Evolutionary conservation across 139 green algal genomes (phyloP).

Genomic region (Haematococcus lacustris): DNA sequence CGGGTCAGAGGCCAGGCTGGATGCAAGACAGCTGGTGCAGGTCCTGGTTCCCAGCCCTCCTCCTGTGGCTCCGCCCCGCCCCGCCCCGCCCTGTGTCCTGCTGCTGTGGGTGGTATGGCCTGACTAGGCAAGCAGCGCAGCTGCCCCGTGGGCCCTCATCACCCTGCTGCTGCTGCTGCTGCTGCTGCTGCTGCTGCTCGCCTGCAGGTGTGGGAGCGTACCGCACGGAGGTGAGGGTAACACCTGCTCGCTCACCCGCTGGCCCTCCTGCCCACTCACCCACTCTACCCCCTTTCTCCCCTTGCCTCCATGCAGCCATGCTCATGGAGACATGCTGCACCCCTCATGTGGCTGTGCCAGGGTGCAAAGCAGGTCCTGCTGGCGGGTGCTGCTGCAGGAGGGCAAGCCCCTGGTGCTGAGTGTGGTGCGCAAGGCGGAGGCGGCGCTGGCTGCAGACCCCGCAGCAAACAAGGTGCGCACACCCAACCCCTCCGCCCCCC

Average conservation of each 20-base stretch:
- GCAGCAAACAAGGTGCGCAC: conserved; percentile 62
- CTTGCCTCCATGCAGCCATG: neutral
- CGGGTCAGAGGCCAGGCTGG: too few species aligned
- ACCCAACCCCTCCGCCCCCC: too few species aligned
- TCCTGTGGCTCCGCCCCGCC: too few species aligned
- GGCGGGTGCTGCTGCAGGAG: conserved; percentile 29
- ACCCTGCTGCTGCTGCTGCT: conserved; percentile 52
- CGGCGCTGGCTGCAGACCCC: conserved; percentile 45
- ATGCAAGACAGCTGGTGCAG: too few species aligned
- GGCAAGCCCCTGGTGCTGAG: conserved; percentile 82
- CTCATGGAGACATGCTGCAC: neutral
- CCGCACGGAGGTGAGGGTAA: conserved; percentile 1
- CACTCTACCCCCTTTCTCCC: neutral
- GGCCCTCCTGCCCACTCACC: neutral
- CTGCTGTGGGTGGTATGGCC: too few species aligned
- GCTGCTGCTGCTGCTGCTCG: neutral
- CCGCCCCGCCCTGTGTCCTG: too few species aligned
- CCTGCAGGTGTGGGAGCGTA: neutral
- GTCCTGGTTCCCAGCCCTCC: too few species aligned
- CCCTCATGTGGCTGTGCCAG: neutral
- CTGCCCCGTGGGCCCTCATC: conserved; percentile 80
- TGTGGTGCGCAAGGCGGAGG: conserved; percentile 77
- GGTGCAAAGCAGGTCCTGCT: neutral
- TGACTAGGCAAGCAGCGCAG: too few species aligned
- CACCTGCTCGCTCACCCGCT: neutral